Evolutionary conservation across 2,329 filamentous ascomycete genomes (phyloP), one percentile per base, ranked within the genome.

Genomic region (Chaetomiaceae sp.): DNA sequence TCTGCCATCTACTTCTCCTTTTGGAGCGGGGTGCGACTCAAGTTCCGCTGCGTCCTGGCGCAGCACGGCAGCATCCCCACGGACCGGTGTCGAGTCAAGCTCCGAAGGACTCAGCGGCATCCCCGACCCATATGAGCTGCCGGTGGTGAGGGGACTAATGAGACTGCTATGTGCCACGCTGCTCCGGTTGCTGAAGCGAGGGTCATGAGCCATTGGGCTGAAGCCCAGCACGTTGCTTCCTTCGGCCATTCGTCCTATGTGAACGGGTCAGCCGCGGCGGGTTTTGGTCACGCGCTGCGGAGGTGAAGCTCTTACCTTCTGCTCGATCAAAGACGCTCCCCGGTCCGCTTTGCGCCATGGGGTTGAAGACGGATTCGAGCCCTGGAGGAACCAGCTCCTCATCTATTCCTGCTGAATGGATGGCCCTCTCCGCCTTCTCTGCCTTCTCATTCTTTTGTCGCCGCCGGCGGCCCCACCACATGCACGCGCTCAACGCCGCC

Each of bases 401-500:
- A 12, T 37, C 50, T 14, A 40, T 19, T 5, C 20, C 23, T 27
- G 48, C 40, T 13, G 45, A 48, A 7, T 50, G 49, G 10, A 34
- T 33, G 9, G 47, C 23, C 27, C 44, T 42, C 19, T 54, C 47
- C 2, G 33, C 25, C 12, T 50, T 16, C 10, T 54, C 43, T 27
- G 35, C 43, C 41, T 51, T 54, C 47, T 54, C 52, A 4, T 34
- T 33, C 30, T 52, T 56, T 34, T 48, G 39, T 12, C 50, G 45
- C 9, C 43, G 49, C 2, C 27, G 50, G 13, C 54, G 51, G 21
- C 51, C 23, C 51, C 53, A 59, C 53, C 50, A 56, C 54, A 56
- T 53, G 16, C 31, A 55, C 14, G 44, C 31, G 9, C 37, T 37
- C 16, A 59, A 44, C 13, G 47, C 46, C 9, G 40, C 44, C 27